phyloP scores from a whole-genome alignment of 2,329 filamentous ascomycete species.

The Fusarium keratoplasticum region DNA sequence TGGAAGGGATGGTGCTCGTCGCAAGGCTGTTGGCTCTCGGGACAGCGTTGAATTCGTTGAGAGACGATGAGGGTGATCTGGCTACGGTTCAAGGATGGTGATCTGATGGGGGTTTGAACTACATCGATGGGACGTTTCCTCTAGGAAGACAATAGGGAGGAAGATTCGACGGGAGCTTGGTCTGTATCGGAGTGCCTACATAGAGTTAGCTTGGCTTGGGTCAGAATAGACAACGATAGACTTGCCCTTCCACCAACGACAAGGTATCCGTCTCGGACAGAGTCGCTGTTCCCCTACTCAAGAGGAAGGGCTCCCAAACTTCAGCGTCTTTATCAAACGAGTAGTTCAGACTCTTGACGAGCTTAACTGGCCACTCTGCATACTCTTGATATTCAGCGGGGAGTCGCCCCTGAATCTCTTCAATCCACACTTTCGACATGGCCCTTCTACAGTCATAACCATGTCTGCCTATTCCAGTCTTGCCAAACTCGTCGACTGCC shows the following conservation, averaged over 20 bases:
- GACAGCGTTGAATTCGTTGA: conserved; percentile 24
- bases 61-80: background rate
- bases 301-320: conserved; percentile 38
- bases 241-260: conserved; percentile 7
- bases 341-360: conserved; percentile 36
- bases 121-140: too few relatives aligned
- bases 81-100: background rate
- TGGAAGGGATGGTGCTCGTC: conserved; percentile 22
- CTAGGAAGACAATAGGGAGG: too few relatives aligned
- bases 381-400: conserved; percentile 47
- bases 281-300: conserved; percentile 29
- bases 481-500: conserved; percentile 13
- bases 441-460: conserved; percentile 38
- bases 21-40: conserved; percentile 1
- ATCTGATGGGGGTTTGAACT: background rate
- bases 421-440: conserved; percentile 53
- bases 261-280: background rate
- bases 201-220: background rate
- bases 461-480: conserved; percentile 8
- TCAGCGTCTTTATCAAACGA: conserved; percentile 38
- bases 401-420: conserved; percentile 49
- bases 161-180: background rate
- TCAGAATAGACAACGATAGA: background rate
- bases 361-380: conserved; percentile 48
- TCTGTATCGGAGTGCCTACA: background rate